Conservation (phyloP, 441 rosid species). For the Hura crepitans region DNA sequence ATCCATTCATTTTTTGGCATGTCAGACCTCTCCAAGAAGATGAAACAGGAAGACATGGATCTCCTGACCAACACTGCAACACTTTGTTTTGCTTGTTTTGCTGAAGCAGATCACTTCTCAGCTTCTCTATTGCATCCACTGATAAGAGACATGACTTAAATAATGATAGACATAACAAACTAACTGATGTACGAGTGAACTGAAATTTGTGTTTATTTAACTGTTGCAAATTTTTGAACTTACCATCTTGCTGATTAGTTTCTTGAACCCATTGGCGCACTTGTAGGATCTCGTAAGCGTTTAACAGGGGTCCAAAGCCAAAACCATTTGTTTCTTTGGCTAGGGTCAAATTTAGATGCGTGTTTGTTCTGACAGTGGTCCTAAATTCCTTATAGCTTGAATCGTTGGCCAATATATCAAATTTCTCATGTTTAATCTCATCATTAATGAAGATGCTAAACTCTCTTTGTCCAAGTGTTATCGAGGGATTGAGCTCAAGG, state of each 20-base stretch:
- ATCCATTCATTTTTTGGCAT: conserved; percentile 34
- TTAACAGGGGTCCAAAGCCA: conserved; percentile 55
- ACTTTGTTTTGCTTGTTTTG: conserved; percentile 29
- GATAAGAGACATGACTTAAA: conserved; percentile 7
- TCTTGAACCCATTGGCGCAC: conserved; percentile 34
- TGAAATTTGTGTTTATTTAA: neutral
- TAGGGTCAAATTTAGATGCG: conserved; percentile 53
- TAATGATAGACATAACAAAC: neutral
- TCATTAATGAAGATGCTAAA: conserved; percentile 49
- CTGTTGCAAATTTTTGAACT: conserved; percentile 5
- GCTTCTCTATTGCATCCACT: conserved; percentile 42
- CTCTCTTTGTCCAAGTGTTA: conserved; percentile 42
- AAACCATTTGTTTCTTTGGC: conserved; percentile 38
- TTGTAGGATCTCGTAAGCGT: conserved; percentile 63
- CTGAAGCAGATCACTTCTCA: conserved; percentile 33
- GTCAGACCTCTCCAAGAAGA: conserved; percentile 46
- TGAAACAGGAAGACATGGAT: conserved; percentile 51
- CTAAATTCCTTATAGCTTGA: conserved; percentile 37
- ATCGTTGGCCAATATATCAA: conserved; percentile 43
- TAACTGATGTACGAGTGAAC: neutral
- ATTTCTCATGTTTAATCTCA: conserved; percentile 24
- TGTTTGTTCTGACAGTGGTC: conserved; percentile 36
- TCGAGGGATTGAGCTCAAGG: conserved; percentile 41
- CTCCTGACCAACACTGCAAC: conserved; percentile 58
- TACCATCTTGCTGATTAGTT: conserved; percentile 47